Evolutionary conservation across 345 rosid genomes (phyloP), one percentile per base, ranked within the genome.

Genomic region (Hypericum perforatum): DNA sequence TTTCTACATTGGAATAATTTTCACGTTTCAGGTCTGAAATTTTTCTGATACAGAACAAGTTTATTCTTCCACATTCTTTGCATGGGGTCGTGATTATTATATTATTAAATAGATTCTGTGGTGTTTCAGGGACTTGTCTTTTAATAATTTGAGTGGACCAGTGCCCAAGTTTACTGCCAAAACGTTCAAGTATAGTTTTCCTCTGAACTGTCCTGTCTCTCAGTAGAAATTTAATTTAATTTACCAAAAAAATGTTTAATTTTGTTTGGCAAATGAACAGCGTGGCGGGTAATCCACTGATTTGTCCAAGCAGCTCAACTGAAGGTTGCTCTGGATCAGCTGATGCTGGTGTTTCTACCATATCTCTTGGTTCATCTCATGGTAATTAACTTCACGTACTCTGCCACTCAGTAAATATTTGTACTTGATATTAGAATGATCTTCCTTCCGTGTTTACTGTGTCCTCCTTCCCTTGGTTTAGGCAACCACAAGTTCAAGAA

Each of bases 91-190:
- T 61, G 22, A 36, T 46, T 14, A 54, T 50, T 39, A 11, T 46
- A 13, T 7, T 9, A 6, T 6, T 12, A 22, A 22, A 22, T 22
- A 22, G 32, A 22, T 45, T 1, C 57, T 53, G 9, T 57, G 63
- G 37, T 60, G 60, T 56, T 72, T 69, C 81, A 90, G 96, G 74
- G 98, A 90, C 76, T 74, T 90, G 72, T 90, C 96, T 62, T 90
- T 73, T 52, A 90, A 90, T 82, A 90, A 90, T 70, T 87, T 90
- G 51, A 90, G 84, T 59, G 96, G 96, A 67, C 84, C 76, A 39
- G 85, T 87, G 52, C 85, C 92, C 59, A 84, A 76, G 65, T 79
- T 76, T 12, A 82, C 87, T 15, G 82, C 85, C 16, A 86, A 77
- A 67, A 84, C 86, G 47, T 87, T 90, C 79, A 84, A 84, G 96